Conservation (phyloP, 176 grass and related monocot genomes). For the Oryza brachyantha region DNA sequence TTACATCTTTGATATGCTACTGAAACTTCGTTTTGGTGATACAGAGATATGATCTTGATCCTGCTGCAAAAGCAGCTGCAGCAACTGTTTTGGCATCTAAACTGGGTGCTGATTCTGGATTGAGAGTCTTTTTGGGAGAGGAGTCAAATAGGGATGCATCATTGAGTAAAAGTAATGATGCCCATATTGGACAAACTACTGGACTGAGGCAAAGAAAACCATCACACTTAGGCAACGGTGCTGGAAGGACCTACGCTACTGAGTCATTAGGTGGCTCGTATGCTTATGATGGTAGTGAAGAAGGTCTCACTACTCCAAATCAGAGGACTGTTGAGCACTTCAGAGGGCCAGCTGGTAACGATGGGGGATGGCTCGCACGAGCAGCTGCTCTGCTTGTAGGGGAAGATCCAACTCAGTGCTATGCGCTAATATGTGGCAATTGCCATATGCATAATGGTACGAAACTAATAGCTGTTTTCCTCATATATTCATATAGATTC, state of each 20-base stretch:
- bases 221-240: slow-evolving; percentile 2
- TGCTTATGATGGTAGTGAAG: slow-evolving; percentile 40
- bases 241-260: not conserved
- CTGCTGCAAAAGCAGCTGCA: slow-evolving; percentile 85
- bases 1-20: not conserved
- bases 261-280: slow-evolving; percentile 39
- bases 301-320: slow-evolving; percentile 39
- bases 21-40: slow-evolving; percentile 21
- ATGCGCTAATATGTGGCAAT: slow-evolving; percentile 75
- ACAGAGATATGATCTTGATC: slow-evolving; percentile 95
- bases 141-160: slow-evolving; percentile 36
- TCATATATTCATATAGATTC: not conserved
- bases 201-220: slow-evolving; percentile 60
- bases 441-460: slow-evolving; percentile 96
- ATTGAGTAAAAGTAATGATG: slow-evolving; percentile 37
- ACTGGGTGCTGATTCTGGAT: slow-evolving; percentile 72
- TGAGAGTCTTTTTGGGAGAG: slow-evolving; percentile 76
- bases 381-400: slow-evolving; percentile 86
- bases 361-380: slow-evolving; percentile 78
- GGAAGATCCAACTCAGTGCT: slow-evolving; percentile 95
- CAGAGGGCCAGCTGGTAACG: slow-evolving; percentile 43
- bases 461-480: not conserved
- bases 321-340: slow-evolving; percentile 61
- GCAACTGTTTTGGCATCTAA: slow-evolving; percentile 92
- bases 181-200: slow-evolving; percentile 31